These are phyloP conservation scores for Leccinellum albellum DNA, from an alignment of 768 basidiomycete species.

Conservation along the genomic window DNA sequence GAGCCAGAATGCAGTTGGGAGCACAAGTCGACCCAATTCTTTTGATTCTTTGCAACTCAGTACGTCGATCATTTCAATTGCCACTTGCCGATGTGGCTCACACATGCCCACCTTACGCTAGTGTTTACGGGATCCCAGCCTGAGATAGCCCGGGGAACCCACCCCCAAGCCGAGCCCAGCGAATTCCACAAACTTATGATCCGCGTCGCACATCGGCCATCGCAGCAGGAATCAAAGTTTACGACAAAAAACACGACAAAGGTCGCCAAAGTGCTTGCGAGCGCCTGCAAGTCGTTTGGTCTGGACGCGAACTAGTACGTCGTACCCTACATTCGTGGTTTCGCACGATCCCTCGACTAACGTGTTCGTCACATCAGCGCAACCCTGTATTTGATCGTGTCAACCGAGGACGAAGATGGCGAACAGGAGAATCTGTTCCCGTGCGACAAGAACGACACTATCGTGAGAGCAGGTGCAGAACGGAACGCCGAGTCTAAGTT, in stretches of 20 bases:
- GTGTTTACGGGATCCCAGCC: constrained; percentile 5
- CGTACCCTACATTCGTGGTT: neutral
- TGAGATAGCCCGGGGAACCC: neutral
- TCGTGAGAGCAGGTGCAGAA: constrained; percentile 26
- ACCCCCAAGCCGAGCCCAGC: constrained; percentile 1
- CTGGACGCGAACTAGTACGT: constrained; percentile 22
- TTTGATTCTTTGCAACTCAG: constrained; percentile 4
- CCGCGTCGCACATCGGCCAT: constrained; percentile 29
- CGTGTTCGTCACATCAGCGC: constrained; percentile 11
- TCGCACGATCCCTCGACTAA: neutral
- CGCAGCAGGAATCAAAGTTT: constrained; percentile 32
- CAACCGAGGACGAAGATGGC: constrained; percentile 23
- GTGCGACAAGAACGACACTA: constrained; percentile 26
- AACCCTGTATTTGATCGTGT: constrained; percentile 23
- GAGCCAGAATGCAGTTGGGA: neutral
- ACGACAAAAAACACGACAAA: constrained; percentile 29
- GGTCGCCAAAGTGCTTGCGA: constrained; percentile 26
- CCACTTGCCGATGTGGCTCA: neutral
- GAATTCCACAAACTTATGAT: constrained; percentile 21
- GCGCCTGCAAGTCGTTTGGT: constrained; percentile 29
- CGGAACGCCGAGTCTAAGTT: constrained; percentile 19
- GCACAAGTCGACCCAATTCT: neutral
- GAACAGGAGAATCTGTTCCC: constrained; percentile 27
- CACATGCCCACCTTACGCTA: neutral
- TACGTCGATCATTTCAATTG: constrained; percentile 4